phyloP scores from a whole-genome alignment of 2,329 filamentous ascomycete species.

The Alternaria consortialis region DNA sequence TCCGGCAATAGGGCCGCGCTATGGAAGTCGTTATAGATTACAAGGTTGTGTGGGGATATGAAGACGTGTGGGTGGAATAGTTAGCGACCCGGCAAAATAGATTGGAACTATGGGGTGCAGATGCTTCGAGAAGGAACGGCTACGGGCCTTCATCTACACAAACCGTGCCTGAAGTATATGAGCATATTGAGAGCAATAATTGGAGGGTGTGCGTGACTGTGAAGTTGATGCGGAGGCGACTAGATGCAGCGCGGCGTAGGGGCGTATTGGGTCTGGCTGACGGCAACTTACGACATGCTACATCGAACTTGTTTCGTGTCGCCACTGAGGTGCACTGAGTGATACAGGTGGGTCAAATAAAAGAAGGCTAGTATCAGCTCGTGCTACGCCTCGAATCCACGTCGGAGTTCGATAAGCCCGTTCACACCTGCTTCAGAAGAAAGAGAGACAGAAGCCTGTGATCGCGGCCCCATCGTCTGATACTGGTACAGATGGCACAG shows the following conservation, averaged over 20 bases:
- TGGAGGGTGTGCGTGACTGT: slow-evolving; percentile 26
- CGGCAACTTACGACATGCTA: slow-evolving; percentile 41
- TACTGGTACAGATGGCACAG: slow-evolving; percentile 13
- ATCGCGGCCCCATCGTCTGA: not conserved
- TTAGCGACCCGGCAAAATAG: slow-evolving; percentile 38
- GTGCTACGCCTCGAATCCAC: slow-evolving; percentile 18
- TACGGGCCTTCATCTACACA: slow-evolving; percentile 25
- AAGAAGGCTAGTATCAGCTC: slow-evolving; percentile 23
- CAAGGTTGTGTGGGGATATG: slow-evolving; percentile 43
- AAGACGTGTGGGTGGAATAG: slow-evolving; percentile 26
- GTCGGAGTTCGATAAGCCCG: slow-evolving; percentile 20
- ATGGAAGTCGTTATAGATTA: slow-evolving; percentile 38
- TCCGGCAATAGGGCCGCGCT: slow-evolving; percentile 39
- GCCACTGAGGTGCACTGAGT: slow-evolving; percentile 36
- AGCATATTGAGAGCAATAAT: slow-evolving; percentile 35
- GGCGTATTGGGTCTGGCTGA: slow-evolving; percentile 36
- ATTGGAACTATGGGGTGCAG: slow-evolving; percentile 47
- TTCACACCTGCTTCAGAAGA: not conserved
- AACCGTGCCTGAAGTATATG: slow-evolving; percentile 9
- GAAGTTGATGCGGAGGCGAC: slow-evolving; percentile 21
- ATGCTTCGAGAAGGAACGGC: slow-evolving; percentile 39
- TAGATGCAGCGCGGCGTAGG: slow-evolving; percentile 20
- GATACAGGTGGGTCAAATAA: slow-evolving; percentile 34
- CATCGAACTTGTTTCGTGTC: slow-evolving; percentile 37
- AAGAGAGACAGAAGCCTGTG: not conserved